phyloP scores from a whole-genome alignment of 257 asterid species.

The Nemophila menziesii region DNA sequence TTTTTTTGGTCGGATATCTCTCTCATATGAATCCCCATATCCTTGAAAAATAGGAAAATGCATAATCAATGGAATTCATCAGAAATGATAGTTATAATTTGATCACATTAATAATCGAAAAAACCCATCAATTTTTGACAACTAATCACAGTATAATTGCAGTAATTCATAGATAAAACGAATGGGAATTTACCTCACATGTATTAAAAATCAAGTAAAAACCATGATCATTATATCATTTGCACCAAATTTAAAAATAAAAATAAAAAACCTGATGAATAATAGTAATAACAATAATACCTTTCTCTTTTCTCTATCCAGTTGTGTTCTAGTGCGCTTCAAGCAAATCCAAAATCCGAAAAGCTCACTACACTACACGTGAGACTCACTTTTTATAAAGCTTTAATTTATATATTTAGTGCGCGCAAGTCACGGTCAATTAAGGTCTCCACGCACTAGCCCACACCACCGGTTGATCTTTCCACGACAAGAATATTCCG shows the following conservation, averaged over 20 bases:
- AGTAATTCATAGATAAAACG: not conserved
- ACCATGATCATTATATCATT: too few species aligned
- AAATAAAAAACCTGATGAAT: not conserved
- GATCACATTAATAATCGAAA: too few species aligned
- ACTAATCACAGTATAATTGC: not conserved
- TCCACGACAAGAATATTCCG: constrained; percentile 97
- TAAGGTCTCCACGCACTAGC: constrained; percentile 98
- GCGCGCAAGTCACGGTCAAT: constrained; percentile 13
- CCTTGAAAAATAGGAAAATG: too few species aligned
- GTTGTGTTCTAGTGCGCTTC: constrained; percentile 7
- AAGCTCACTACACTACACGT: constrained; percentile 17
- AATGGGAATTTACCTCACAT: not conserved
- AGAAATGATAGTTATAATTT: too few species aligned
- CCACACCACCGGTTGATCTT: constrained; percentile 97
- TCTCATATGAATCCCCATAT: too few species aligned
- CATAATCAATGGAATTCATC: too few species aligned
- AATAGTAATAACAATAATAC: not conserved
- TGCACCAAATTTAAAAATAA: not conserved
- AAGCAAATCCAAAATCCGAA: constrained; percentile 23
- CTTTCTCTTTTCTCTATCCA: constrained; percentile 18
- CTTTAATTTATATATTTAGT: not conserved
- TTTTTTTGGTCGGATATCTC: too few species aligned
- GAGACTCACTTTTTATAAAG: constrained; percentile 18
- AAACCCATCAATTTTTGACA: not conserved
- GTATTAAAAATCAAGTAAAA: not conserved